Conservation (phyloP, 2,329 filamentous ascomycete species). For the Sarocladium strictum region DNA sequence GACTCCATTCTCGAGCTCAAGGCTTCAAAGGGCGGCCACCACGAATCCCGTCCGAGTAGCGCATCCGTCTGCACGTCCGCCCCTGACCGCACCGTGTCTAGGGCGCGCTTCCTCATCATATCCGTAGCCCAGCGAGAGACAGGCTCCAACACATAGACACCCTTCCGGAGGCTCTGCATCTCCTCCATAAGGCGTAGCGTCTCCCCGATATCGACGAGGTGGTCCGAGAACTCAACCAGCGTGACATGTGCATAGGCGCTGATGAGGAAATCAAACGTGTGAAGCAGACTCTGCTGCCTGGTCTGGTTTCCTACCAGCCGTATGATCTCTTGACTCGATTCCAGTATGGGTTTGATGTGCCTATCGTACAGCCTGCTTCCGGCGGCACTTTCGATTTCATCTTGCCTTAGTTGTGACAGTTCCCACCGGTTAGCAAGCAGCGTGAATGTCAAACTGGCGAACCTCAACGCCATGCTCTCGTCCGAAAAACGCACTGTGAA, state of each 20-base stretch:
- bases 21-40: neutral
- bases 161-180: neutral
- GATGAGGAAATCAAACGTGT: neutral
- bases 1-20: neutral
- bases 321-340: neutral
- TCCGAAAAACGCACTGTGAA: neutral
- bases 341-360: neutral
- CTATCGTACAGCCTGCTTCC: neutral
- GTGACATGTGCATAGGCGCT: neutral
- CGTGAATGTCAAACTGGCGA: neutral
- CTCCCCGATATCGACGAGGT: neutral
- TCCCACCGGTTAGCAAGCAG: neutral
- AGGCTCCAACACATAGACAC: neutral
- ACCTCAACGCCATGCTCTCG: neutral
- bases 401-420: neutral
- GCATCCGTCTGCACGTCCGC: neutral
- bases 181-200: neutral
- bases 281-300: neutral
- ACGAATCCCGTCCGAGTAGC: neutral
- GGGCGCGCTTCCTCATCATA: neutral
- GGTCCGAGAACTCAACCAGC: neutral
- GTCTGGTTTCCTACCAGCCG: neutral
- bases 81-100: neutral
- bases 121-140: neutral
- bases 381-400: neutral